phyloP scores from a whole-genome alignment of 2,329 filamentous ascomycete genomes.

The Neonectria neomacrospora region DNA sequence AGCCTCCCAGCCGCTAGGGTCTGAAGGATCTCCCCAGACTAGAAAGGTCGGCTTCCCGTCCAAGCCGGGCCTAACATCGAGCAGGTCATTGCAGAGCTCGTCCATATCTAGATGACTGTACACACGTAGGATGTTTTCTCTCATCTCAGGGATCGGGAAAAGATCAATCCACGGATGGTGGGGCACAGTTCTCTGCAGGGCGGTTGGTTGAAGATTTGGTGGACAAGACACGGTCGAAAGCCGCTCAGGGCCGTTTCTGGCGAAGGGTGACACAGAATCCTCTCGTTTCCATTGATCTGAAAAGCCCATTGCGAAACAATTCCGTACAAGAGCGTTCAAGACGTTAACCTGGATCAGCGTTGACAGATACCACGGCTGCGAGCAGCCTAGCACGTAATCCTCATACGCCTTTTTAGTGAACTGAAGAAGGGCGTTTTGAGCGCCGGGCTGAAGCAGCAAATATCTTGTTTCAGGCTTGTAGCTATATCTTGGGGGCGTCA shows the following conservation, averaged over 20 bases:
- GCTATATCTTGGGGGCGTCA: too few relatives aligned
- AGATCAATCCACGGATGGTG: conserved; percentile 18
- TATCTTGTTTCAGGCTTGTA: neutral
- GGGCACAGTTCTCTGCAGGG: neutral
- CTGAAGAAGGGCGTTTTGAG: neutral
- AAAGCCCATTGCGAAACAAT: neutral
- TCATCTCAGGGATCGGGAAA: conserved; percentile 13
- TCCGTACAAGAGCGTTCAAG: conserved; percentile 5
- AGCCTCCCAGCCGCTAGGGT: conserved; percentile 3
- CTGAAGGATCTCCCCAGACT: conserved; percentile 10
- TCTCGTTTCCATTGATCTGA: neutral
- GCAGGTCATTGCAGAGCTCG: conserved; percentile 2
- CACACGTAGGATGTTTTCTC: neutral
- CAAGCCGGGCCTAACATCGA: neutral
- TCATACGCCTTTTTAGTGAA: conserved; percentile 4
- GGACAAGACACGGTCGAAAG: neutral
- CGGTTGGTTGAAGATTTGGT: neutral
- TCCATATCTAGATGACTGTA: neutral
- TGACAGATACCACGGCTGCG: neutral
- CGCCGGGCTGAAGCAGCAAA: neutral
- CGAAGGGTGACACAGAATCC: neutral
- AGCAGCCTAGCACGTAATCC: neutral
- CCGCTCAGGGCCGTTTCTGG: too few relatives aligned
- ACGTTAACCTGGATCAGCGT: conserved; percentile 10
- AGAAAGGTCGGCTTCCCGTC: conserved; percentile 3